These are phyloP conservation scores for Simplicillium sp. DNA, from an alignment of 2,329 filamentous ascomycete species.

Conservation along the genomic window DNA sequence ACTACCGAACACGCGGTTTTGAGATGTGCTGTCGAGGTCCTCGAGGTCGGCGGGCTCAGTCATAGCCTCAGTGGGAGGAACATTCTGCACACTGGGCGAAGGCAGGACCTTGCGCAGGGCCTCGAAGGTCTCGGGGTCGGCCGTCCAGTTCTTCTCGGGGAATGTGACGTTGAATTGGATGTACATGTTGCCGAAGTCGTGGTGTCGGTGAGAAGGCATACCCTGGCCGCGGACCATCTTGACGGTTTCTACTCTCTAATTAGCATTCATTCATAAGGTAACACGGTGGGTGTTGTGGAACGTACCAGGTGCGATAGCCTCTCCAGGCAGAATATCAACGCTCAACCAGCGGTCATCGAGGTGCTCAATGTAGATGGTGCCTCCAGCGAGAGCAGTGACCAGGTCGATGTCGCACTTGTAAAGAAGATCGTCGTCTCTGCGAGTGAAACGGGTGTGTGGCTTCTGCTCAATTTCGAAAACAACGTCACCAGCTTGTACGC, in stretches of 20 bases:
- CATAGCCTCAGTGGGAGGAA: conserved; percentile 78
- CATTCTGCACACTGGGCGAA: conserved; percentile 48
- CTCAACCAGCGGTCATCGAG: conserved; percentile 95
- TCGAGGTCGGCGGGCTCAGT: conserved; percentile 82
- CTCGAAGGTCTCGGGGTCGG: conserved; percentile 61
- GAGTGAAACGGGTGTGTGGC: conserved; percentile 90
- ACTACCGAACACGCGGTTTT: conserved; percentile 59
- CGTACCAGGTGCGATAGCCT: conserved; percentile 88
- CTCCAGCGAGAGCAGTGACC: conserved; percentile 86
- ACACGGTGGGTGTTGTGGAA: conserved; percentile 7
- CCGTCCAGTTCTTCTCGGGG: conserved; percentile 66
- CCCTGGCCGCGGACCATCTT: conserved; percentile 95
- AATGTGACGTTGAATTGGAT: conserved; percentile 98
- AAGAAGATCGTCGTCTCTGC: conserved; percentile 91
- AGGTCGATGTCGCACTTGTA: conserved; percentile 95
- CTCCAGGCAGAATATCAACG: conserved; percentile 85
- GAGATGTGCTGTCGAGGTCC: conserved; percentile 62
- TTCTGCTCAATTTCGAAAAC: conserved; percentile 99
- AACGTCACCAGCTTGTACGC: conserved; percentile 88
- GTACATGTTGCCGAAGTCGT: conserved; percentile 92
- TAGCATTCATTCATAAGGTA: conserved; percentile 7
- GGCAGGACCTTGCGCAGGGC: conserved; percentile 81
- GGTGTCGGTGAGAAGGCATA: conserved; percentile 93
- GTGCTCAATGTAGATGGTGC: conserved; percentile 87
- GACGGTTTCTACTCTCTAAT: conserved; percentile 55